phyloP scores from a whole-genome alignment of 139 green algal species.

The Asterochloris erici region DNA sequence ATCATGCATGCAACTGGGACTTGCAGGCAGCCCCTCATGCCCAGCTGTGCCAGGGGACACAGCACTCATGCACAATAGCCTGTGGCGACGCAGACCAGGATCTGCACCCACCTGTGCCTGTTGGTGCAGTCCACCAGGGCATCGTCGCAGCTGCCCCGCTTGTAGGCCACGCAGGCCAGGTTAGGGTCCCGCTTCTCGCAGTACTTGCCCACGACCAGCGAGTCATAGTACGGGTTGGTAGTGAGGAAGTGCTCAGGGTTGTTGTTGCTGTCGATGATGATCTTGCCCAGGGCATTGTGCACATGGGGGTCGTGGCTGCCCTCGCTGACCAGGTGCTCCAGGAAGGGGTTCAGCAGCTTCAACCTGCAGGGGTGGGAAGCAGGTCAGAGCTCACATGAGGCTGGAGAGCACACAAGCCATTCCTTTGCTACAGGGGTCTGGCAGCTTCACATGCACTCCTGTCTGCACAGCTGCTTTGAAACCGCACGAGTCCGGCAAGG shows the following conservation, averaged over 20 bases:
- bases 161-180: slow-evolving; percentile 95
- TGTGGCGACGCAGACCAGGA: not conserved
- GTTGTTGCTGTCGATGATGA: slow-evolving; percentile 99
- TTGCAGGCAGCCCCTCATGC: no score
- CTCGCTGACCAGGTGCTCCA: slow-evolving; percentile 98
- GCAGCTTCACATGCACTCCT: no score
- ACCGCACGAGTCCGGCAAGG: no score
- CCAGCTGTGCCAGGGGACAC: no score
- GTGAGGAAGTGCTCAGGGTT: slow-evolving; percentile 99
- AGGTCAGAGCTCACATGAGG: no score
- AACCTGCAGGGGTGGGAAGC: slow-evolving; percentile 78
- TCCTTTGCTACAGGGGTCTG: no score
- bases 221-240: slow-evolving; percentile 99
- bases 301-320: slow-evolving; percentile 89
- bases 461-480: no score
- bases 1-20: no score
- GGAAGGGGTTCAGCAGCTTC: slow-evolving; percentile 94
- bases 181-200: slow-evolving; percentile 97
- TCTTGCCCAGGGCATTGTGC: slow-evolving; percentile 98
- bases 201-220: slow-evolving; percentile 84
- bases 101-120: slow-evolving; percentile 21
- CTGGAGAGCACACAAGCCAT: no score
- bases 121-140: slow-evolving; percentile 95
- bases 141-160: slow-evolving; percentile 93
- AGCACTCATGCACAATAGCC: no score